phyloP scores from a whole-genome alignment of 73 alveolate species.

The Durusdinium trenchii region DNA sequence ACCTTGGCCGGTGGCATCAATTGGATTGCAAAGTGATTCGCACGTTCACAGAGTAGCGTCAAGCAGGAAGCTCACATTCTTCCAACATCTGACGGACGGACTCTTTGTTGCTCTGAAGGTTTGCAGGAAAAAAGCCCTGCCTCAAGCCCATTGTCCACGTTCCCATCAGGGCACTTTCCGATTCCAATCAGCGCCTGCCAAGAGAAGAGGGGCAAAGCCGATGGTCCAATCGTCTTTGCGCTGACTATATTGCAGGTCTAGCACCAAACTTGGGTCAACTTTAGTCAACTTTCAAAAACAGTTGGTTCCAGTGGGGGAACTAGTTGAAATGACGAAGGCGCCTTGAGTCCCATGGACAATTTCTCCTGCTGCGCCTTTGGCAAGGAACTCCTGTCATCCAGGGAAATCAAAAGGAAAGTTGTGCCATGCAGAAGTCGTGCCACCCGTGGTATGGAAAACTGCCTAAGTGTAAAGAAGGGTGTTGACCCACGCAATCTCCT shows the following conservation, averaged over 20 bases:
- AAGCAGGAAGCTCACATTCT: background rate
- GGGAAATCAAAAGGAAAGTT: too few relatives aligned
- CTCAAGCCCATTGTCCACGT: conserved; percentile 23
- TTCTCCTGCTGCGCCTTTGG: conserved; percentile 94
- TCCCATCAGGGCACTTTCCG: conserved; percentile 47
- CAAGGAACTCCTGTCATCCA: conserved; percentile 75
- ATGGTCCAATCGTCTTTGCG: background rate
- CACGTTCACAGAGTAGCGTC: background rate
- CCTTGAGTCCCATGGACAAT: conserved; percentile 94
- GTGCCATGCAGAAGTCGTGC: too few relatives aligned
- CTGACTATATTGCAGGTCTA: too few relatives aligned
- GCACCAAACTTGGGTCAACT: too few relatives aligned
- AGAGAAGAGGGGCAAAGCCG: background rate
- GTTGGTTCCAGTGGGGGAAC: too few relatives aligned
- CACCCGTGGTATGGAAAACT: background rate
- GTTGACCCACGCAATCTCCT: background rate
- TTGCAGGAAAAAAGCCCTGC: background rate
- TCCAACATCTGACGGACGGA: background rate
- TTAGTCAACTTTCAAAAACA: too few relatives aligned
- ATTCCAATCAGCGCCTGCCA: conserved; percentile 50
- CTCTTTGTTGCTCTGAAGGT: background rate
- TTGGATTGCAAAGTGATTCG: background rate
- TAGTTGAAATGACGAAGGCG: background rate
- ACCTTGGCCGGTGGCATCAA: background rate
- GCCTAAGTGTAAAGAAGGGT: background rate